These are phyloP conservation scores for Glycine soja DNA, from an alignment of 306 rosid species.

Conservation along the genomic window DNA sequence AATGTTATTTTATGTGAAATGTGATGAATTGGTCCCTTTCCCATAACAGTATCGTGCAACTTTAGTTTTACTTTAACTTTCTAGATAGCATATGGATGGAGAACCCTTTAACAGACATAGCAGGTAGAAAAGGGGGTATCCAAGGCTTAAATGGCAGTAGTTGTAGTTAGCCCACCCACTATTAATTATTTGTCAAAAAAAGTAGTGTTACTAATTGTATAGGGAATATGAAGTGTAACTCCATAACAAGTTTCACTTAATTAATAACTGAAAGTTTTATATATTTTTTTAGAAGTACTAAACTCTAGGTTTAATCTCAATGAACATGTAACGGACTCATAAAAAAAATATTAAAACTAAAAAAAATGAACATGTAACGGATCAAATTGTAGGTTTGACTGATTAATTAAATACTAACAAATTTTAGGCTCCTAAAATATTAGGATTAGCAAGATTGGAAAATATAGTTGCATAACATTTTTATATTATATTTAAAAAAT, in stretches of 20 bases:
- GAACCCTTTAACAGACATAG: constrained; percentile 27
- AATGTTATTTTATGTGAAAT: no score
- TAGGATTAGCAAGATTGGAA: not conserved
- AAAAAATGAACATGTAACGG: not conserved
- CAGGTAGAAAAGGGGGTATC: constrained; percentile 57
- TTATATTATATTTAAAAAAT: not conserved
- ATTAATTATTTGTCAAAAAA: constrained; percentile 2
- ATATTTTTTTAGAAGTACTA: not conserved
- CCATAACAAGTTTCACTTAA: constrained; percentile 31
- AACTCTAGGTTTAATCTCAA: not conserved
- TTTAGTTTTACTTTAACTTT: constrained; percentile 42
- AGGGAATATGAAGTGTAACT: constrained; percentile 34
- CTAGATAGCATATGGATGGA: constrained; percentile 28
- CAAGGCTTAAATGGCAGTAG: constrained; percentile 50
- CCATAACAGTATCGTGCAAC: no score
- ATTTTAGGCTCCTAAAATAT: not conserved
- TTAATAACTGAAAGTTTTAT: not conserved
- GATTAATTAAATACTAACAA: not conserved
- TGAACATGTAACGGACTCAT: not conserved
- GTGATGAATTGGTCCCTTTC: no score
- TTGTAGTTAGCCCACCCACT: constrained; percentile 37
- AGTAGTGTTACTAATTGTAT: not conserved
- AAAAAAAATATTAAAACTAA: no score
- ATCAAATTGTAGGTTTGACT: not conserved
- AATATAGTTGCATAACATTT: no score